These are phyloP conservation scores for Jatropha curcas DNA, from an alignment of 345 rosid species.

Conservation along the genomic window DNA sequence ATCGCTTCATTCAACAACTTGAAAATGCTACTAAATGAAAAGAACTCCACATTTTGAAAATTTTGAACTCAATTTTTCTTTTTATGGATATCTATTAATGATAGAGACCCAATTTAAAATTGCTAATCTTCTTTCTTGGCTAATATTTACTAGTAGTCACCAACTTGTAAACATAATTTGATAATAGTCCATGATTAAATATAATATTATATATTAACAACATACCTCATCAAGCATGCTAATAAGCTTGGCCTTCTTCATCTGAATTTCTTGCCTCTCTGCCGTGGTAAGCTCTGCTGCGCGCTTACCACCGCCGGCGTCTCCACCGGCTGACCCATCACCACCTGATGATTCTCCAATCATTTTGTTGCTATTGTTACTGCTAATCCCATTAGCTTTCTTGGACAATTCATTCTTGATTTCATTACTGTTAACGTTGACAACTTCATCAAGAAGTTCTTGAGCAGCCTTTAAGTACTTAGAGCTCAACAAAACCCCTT, in stretches of 20 bases:
- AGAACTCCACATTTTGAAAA: background rate
- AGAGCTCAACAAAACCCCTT: slow-evolving; percentile 69
- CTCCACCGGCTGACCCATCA: slow-evolving; percentile 48
- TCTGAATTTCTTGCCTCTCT: slow-evolving; percentile 97
- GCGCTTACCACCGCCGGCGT: slow-evolving; percentile 48
- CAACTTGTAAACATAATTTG: background rate
- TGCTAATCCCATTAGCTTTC: slow-evolving; percentile 42
- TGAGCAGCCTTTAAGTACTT: slow-evolving; percentile 94
- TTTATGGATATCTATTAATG: slow-evolving; percentile 20
- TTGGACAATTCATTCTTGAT: slow-evolving; percentile 40
- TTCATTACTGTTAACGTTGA: slow-evolving; percentile 56
- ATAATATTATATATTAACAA: background rate
- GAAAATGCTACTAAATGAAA: background rate
- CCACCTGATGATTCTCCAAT: slow-evolving; percentile 61
- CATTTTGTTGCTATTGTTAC: slow-evolving; percentile 30
- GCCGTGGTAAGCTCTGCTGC: slow-evolving; percentile 63
- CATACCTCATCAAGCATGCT: slow-evolving; percentile 92
- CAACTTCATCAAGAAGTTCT: slow-evolving; percentile 93
- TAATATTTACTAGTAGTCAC: background rate
- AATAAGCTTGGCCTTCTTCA: slow-evolving; percentile 90
- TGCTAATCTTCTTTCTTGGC: background rate
- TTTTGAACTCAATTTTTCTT: background rate
- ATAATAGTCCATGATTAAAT: too few species aligned
- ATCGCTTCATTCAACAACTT: background rate
- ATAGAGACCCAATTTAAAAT: slow-evolving; percentile 19